Percentiles rank a stretch among this genome's conserved stretches.
phyloP scores from a whole-genome alignment of 208 protist species.

The Trypanosoma melophagium region DNA sequence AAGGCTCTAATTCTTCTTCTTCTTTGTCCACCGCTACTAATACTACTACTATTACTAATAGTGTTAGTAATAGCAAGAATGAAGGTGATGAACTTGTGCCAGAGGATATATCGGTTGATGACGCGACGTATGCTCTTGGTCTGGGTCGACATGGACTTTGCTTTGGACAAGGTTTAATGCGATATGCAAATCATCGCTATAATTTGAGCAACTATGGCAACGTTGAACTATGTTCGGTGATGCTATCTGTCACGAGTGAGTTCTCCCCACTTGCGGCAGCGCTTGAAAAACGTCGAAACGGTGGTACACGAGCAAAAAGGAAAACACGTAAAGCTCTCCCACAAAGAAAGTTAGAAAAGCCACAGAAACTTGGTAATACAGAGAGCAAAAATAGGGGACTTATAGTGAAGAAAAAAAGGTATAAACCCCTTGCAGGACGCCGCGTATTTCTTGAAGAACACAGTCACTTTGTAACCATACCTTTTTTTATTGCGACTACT shows the following conservation, averaged over 20 bases:
- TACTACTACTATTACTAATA: conserved; percentile 13
- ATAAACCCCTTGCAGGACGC: conserved; percentile 19
- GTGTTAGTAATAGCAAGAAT: neutral
- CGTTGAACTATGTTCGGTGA: conserved; percentile 81
- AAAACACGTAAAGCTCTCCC: conserved; percentile 1
- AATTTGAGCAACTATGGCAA: conserved; percentile 82
- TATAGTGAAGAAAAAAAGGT: conserved; percentile 21
- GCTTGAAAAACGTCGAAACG: conserved; percentile 11
- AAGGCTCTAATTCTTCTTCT: too few relatives aligned
- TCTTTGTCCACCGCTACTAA: neutral
- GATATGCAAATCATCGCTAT: conserved; percentile 90
- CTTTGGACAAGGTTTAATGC: conserved; percentile 76
- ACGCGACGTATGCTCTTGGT: conserved; percentile 85
- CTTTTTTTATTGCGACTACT: conserved; percentile 78
- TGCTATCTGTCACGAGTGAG: conserved; percentile 70
- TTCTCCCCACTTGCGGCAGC: conserved; percentile 32
- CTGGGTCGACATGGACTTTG: conserved; percentile 67
- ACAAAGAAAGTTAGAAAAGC: neutral
- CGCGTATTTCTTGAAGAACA: conserved; percentile 56
- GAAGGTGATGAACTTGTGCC: conserved; percentile 10
- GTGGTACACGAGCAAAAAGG: neutral
- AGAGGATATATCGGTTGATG: conserved; percentile 57
- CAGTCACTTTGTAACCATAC: conserved; percentile 69
- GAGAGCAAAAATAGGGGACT: conserved; percentile 10
- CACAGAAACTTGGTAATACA: neutral